These are phyloP conservation scores for Arabidopsis hybrid DNA, from an alignment of 441 rosid genomes.

Conservation along the genomic window DNA sequence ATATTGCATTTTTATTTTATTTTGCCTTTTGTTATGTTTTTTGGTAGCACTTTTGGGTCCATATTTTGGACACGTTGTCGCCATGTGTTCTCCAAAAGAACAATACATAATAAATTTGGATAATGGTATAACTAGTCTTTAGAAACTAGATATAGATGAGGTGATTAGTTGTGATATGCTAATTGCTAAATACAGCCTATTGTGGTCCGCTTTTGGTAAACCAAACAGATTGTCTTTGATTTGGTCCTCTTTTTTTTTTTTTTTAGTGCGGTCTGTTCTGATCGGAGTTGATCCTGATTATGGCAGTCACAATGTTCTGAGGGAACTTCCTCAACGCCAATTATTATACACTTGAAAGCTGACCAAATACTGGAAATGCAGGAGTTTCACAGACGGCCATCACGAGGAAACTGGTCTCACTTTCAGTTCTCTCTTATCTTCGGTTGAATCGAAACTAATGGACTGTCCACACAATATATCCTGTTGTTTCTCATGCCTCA, in stretches of 20 bases:
- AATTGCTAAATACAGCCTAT: neutral
- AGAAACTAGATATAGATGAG: neutral
- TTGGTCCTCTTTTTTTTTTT: neutral
- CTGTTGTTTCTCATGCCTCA: conserved; percentile 73
- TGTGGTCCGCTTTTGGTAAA: neutral
- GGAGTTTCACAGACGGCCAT: conserved; percentile 66
- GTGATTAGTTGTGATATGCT: neutral
- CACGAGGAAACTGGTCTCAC: conserved; percentile 63
- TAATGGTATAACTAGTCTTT: neutral
- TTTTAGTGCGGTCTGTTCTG: neutral
- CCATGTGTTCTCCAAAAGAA: neutral
- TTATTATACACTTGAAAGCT: conserved; percentile 34
- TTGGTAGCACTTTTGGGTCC: conserved; percentile 26
- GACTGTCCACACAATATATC: conserved; percentile 68
- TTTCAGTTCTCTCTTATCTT: conserved; percentile 67
- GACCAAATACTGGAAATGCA: neutral
- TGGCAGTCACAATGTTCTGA: neutral
- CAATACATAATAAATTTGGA: neutral
- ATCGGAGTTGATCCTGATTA: conserved; percentile 1
- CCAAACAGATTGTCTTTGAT: neutral
- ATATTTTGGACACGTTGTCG: neutral
- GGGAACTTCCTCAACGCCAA: conserved; percentile 60
- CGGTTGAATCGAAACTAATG: conserved; percentile 74
- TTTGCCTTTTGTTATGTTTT: neutral
- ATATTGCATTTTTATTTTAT: conserved; percentile 8